Base-by-base conservation (phyloP, 1,284 basidiomycete species). In the Boletus austroedulis region DNA sequence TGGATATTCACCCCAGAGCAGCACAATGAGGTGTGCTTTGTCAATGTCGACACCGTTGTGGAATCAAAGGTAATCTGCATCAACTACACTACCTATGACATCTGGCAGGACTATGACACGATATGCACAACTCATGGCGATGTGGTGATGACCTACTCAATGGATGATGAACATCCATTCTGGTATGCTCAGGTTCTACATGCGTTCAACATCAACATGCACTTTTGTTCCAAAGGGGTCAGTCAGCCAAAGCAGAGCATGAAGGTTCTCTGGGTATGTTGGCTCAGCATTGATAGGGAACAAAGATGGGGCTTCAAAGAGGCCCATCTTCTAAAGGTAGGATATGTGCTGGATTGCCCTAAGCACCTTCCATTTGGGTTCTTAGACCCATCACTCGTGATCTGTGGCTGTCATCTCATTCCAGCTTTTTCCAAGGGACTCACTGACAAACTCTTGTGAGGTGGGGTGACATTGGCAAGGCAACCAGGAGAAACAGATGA, bases 241-340 rank as follows among this genome's bases (percentile, higher is more conserved):
- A 7, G 19, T 19, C 9, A 31, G 12, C 14, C 19, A 7, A 50
- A 14, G 5, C 12, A 14, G 24, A 50, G 0, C 53, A 53, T 69
- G 45, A 62, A 70, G 12, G 14, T 70, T 4, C n/a, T 69, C 0
- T 70, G 62, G 62, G 32, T 49, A 17, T 23, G 15, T 19, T 49
- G 47, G 47, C 36, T 49, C 11, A 32, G 47, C 2, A 17, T 54
- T 0, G 24, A 1, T 61, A 54, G 56, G 49, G 64, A 5, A 12
- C 4, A 15, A 14, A 34, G 14, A 5, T 15, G 32, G 14, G 12
- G 14, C 12, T 38, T 59, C 41, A 52, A 36, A 23, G n/a, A 55
- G 2, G 34, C 53, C 12, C 38, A 28, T 7, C 61, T 65, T 11
- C 62, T 56, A 0, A n/a, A n/a, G n/a, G n/a, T n/a, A n/a, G n/a